Percentiles rank a stretch among this genome's conserved stretches.
Evolutionary conservation across 106 monocot genomes (phyloP).

Genomic region (Dendrobium chrysotoxum): DNA sequence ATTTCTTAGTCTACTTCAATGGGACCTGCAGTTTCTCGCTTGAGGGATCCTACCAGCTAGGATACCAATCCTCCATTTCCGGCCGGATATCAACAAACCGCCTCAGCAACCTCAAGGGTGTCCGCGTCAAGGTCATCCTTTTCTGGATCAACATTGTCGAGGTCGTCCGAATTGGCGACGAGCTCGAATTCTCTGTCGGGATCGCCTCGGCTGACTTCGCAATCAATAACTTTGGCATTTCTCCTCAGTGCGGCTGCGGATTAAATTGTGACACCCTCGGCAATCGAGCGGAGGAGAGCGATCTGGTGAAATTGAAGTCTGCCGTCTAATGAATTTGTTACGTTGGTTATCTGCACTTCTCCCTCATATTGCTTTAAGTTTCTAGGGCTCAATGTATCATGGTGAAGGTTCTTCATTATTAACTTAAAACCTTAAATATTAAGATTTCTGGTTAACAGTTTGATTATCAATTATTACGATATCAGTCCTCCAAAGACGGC

Average conservation of each 20-base stretch:
- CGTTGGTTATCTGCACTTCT: background rate
- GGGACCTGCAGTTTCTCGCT: constrained; percentile 51
- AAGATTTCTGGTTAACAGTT: too few relatives aligned
- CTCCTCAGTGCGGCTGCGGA: constrained; percentile 53
- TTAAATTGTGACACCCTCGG: constrained; percentile 19
- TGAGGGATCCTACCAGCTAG: constrained; percentile 44
- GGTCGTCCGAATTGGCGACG: constrained; percentile 31
- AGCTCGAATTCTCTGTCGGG: constrained; percentile 58
- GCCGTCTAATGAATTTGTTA: background rate
- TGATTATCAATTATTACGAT: too few relatives aligned
- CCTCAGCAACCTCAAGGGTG: constrained; percentile 37
- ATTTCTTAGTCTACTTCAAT: constrained; percentile 44
- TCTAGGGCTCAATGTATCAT: background rate
- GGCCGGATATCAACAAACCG: constrained; percentile 30
- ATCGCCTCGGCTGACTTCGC: constrained; percentile 45
- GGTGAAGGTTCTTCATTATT: background rate
- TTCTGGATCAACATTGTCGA: constrained; percentile 60
- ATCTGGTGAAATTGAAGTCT: constrained; percentile 2
- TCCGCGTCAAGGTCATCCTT: constrained; percentile 56
- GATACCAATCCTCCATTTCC: constrained; percentile 41
- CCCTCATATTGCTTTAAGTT: background rate
- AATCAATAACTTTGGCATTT: constrained; percentile 35
- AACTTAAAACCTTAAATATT: too few relatives aligned
- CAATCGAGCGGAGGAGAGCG: background rate
- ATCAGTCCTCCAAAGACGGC: too few relatives aligned